phyloP scores from a whole-genome alignment of 1,284 basidiomycete species.

The Ustilago vetiveriae region DNA sequence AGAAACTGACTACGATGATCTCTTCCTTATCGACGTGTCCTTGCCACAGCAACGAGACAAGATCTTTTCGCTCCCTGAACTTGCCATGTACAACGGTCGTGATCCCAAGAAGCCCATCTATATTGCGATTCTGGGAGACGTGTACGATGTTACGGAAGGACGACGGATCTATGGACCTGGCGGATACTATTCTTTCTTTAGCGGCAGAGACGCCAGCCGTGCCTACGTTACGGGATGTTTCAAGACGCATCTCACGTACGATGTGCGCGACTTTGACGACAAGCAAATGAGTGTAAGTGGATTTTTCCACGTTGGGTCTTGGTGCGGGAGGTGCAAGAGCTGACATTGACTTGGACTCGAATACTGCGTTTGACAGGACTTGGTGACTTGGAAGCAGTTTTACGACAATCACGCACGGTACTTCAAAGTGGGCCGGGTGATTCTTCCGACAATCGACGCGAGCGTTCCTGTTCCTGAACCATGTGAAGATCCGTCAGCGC shows the following conservation, averaged over 20 bases:
- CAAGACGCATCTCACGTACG: constrained; percentile 62
- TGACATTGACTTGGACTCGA: too few relatives aligned
- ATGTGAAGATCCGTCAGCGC: constrained; percentile 37
- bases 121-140: constrained; percentile 80
- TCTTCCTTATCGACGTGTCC: too few relatives aligned
- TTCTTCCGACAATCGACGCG: constrained; percentile 50
- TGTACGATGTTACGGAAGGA: constrained; percentile 85
- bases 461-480: constrained; percentile 50
- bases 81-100: constrained; percentile 80
- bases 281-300: constrained; percentile 49
- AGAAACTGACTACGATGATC: too few relatives aligned
- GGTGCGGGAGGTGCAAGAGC: too few relatives aligned
- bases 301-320: neutral
- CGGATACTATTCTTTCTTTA: constrained; percentile 62
- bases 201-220: constrained; percentile 62
- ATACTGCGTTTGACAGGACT: constrained; percentile 32
- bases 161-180: constrained; percentile 79
- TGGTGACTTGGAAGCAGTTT: constrained; percentile 58
- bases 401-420: constrained; percentile 58
- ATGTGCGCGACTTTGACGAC: constrained; percentile 58
- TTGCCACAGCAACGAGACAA: constrained; percentile 69
- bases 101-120: constrained; percentile 80
- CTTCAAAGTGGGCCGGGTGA: constrained; percentile 54
- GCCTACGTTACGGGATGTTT: constrained; percentile 67
- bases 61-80: constrained; percentile 77